A percentile compares a stretch with the other conserved stretches of the same genome.
Evolutionary conservation across 164 flowering plant species (phyloP).

Genomic region (Litsea cubeba): DNA sequence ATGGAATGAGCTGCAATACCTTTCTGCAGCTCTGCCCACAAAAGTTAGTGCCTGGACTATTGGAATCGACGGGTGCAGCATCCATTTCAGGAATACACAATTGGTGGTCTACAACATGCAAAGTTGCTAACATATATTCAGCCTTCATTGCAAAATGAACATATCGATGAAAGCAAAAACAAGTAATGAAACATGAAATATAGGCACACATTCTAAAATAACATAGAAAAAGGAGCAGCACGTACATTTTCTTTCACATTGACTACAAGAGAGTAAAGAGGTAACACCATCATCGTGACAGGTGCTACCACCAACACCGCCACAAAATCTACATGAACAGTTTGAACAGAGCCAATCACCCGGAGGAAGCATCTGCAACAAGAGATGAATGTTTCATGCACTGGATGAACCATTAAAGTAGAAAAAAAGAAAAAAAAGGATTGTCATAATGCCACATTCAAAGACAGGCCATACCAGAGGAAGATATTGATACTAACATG

Average conservation of each 20-base stretch:
- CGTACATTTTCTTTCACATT: conserved; percentile 76
- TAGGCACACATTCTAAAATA: neutral
- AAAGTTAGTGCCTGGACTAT: conserved; percentile 26
- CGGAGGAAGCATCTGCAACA: conserved; percentile 74
- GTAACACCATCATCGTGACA: conserved; percentile 23
- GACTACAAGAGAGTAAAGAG: conserved; percentile 43
- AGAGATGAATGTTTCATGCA: conserved; percentile 2
- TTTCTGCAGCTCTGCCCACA: conserved; percentile 53
- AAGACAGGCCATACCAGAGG: neutral
- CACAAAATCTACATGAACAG: conserved; percentile 89
- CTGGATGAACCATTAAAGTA: neutral
- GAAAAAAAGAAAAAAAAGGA: neutral
- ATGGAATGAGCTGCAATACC: conserved; percentile 28
- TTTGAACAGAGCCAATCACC: conserved; percentile 98
- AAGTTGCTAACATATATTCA: conserved; percentile 8
- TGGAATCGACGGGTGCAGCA: conserved; percentile 16
- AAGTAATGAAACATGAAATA: neutral
- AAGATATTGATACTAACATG: neutral
- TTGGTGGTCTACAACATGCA: conserved; percentile 42
- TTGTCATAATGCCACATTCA: neutral
- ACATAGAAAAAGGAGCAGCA: neutral
- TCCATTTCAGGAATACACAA: conserved; percentile 26
- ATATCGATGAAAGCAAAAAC: neutral
- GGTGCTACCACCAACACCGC: conserved; percentile 21
- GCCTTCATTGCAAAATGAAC: conserved; percentile 2